These are phyloP conservation scores for Evansstolkia leycettana DNA, from an alignment of 495 filamentous ascomycete species.

Conservation along the genomic window DNA sequence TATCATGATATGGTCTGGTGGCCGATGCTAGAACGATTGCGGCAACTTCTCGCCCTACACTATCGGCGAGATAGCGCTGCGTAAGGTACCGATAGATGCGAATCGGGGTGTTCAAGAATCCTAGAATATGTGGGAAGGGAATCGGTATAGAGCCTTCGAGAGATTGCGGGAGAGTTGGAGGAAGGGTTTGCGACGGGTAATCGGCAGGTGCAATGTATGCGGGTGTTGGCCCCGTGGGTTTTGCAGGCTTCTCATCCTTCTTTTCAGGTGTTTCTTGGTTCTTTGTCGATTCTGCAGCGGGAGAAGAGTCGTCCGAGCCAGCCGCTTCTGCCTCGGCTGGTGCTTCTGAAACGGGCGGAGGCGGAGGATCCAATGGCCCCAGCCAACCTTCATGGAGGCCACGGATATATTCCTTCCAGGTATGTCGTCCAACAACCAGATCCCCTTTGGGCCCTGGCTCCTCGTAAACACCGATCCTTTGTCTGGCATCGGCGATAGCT, in stretches of 20 bases:
- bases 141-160: constrained; percentile 59
- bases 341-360: constrained; percentile 14
- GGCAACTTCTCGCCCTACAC: constrained; percentile 80
- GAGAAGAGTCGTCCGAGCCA: constrained; percentile 19
- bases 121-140: constrained; percentile 78
- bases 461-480: constrained; percentile 48
- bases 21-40: constrained; percentile 62
- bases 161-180: constrained; percentile 46
- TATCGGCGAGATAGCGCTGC: constrained; percentile 72
- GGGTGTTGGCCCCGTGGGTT: constrained; percentile 28
- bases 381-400: constrained; percentile 96
- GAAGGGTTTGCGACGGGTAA: constrained; percentile 51
- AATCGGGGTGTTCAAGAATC: constrained; percentile 82
- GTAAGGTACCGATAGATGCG: constrained; percentile 83
- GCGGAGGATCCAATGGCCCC: constrained; percentile 56
- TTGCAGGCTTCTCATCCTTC: constrained; percentile 39
- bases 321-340: constrained; percentile 12
- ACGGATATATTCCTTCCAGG: constrained; percentile 95
- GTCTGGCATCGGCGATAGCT: constrained; percentile 41
- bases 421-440: constrained; percentile 78
- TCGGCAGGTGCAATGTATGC: constrained; percentile 59
- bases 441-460: constrained; percentile 68
- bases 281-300: constrained; percentile 11
- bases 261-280: constrained; percentile 12
- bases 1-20: constrained; percentile 32